Percentiles rank a stretch among this genome's conserved stretches.
phyloP scores from a whole-genome alignment of 495 filamentous ascomycete species.

The Elasticomyces elasticus region DNA sequence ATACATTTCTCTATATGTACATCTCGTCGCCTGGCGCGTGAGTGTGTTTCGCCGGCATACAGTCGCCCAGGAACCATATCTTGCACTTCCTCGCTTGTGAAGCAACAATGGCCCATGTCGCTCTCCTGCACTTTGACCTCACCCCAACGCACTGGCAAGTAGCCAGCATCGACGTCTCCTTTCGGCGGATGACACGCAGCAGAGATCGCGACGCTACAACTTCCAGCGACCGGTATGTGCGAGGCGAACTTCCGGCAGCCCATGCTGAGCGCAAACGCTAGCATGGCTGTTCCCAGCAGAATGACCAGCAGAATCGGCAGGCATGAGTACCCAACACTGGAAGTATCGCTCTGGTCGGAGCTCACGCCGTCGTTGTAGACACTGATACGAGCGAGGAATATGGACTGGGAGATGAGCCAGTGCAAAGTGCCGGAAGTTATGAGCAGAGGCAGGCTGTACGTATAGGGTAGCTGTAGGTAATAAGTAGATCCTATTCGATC shows the following conservation, averaged over 20 bases:
- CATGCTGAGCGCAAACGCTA: conserved; percentile 13
- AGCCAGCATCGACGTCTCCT: conserved; percentile 12
- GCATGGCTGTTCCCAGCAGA: conserved; percentile 12
- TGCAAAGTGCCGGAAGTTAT: conserved; percentile 6
- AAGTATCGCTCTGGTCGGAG: background rate
- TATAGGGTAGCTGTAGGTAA: conserved; percentile 15
- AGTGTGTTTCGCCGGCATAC: conserved; percentile 4
- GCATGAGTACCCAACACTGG: conserved; percentile 25
- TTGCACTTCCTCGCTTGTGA: conserved; percentile 4
- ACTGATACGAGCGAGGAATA: conserved; percentile 11
- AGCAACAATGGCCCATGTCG: conserved; percentile 12
- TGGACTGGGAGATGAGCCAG: conserved; percentile 18
- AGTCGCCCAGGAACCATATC: conserved; percentile 5
- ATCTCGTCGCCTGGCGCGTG: background rate
- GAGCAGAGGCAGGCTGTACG: conserved; percentile 11
- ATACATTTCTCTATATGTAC: background rate
- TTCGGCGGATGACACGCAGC: conserved; percentile 26
- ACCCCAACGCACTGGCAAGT: conserved; percentile 16
- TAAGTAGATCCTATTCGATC: conserved; percentile 5
- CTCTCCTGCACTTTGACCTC: conserved; percentile 5
- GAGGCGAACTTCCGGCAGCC: conserved; percentile 18
- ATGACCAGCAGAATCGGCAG: conserved; percentile 24
- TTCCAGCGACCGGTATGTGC: conserved; percentile 27
- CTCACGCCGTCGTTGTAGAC: background rate
- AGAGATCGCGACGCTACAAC: conserved; percentile 30